A percentile compares a stretch with the other conserved stretches of the same genome.
Evolutionary conservation across 1,284 basidiomycete species (phyloP).

Genomic region (Naganishia cerealis): DNA sequence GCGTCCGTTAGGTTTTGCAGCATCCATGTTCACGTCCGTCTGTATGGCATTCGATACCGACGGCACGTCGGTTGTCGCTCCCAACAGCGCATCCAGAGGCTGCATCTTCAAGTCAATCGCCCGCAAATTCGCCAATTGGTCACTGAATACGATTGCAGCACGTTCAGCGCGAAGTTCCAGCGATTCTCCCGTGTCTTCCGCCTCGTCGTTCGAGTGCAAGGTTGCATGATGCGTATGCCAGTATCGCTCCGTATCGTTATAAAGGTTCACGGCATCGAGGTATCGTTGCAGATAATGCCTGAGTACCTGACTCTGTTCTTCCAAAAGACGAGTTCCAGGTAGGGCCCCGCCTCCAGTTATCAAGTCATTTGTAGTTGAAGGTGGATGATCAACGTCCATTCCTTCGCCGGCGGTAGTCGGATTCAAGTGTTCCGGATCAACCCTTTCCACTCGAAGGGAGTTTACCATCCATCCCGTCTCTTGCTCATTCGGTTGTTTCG

Average conservation of each 20-base stretch:
- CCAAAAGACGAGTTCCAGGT: neutral
- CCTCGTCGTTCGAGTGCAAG: neutral
- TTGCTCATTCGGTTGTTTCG: neutral
- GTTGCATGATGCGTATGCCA: neutral
- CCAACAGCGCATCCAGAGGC: slow-evolving; percentile 10
- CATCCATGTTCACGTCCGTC: slow-evolving; percentile 16
- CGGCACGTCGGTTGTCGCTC: neutral
- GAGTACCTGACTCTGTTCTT: neutral
- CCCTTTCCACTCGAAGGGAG: slow-evolving; percentile 20
- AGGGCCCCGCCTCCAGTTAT: neutral
- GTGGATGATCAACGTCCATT: slow-evolving; percentile 16
- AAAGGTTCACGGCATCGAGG: slow-evolving; percentile 20
- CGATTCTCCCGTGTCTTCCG: slow-evolving; percentile 1
- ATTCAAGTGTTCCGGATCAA: slow-evolving; percentile 19
- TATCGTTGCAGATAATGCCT: slow-evolving; percentile 12
- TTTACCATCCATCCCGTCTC: slow-evolving; percentile 1
- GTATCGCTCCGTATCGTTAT: slow-evolving; percentile 7
- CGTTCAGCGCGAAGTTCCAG: slow-evolving; percentile 17
- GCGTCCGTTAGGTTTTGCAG: neutral
- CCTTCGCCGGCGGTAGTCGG: neutral
- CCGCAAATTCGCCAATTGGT: slow-evolving; percentile 9
- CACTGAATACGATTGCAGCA: slow-evolving; percentile 15
- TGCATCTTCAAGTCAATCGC: slow-evolving; percentile 20
- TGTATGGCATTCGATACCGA: neutral
- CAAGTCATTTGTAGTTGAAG: neutral